phyloP scores from a whole-genome alignment of 1,284 basidiomycete species.

The Heterobasidion parviporum region DNA sequence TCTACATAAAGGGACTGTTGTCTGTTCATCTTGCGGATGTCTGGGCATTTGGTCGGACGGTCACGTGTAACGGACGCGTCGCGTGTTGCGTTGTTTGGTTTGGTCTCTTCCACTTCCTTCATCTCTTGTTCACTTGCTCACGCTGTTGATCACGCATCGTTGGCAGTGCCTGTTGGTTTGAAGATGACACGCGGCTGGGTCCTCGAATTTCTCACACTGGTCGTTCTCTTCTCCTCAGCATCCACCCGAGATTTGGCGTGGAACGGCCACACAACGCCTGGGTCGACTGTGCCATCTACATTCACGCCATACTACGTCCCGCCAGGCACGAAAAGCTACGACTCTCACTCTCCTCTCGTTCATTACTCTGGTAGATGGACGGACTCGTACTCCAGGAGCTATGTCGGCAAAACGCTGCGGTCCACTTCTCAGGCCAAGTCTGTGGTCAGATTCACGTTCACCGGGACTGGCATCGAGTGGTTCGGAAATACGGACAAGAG shows the following conservation, averaged over 20 bases:
- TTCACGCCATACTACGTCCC: conserved; percentile 68
- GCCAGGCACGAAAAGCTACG: conserved; percentile 60
- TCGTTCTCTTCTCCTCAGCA: background rate
- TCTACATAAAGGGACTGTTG: background rate
- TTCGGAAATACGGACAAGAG: conserved; percentile 51
- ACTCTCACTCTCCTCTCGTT: conserved; percentile 56
- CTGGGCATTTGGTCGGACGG: background rate
- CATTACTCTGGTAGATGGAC: conserved; percentile 54
- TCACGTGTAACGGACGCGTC: conserved; percentile 1
- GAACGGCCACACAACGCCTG: conserved; percentile 55
- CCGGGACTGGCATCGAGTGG: conserved; percentile 68
- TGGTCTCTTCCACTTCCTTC: background rate
- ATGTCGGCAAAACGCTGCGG: conserved; percentile 41
- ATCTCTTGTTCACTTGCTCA: background rate
- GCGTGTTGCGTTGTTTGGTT: background rate
- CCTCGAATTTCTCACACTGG: background rate
- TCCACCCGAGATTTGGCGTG: conserved; percentile 39
- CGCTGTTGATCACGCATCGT: background rate
- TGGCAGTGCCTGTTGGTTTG: background rate
- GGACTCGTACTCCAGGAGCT: conserved; percentile 40
- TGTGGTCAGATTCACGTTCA: conserved; percentile 50
- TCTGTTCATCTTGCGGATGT: background rate
- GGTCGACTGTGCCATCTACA: conserved; percentile 31
- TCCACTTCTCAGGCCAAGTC: conserved; percentile 42
- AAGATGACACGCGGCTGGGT: background rate